Evolutionary conservation across 2,329 filamentous ascomycete species (phyloP), one percentile per base, ranked within the genome.

Genomic region (Huntiella omanensis): DNA sequence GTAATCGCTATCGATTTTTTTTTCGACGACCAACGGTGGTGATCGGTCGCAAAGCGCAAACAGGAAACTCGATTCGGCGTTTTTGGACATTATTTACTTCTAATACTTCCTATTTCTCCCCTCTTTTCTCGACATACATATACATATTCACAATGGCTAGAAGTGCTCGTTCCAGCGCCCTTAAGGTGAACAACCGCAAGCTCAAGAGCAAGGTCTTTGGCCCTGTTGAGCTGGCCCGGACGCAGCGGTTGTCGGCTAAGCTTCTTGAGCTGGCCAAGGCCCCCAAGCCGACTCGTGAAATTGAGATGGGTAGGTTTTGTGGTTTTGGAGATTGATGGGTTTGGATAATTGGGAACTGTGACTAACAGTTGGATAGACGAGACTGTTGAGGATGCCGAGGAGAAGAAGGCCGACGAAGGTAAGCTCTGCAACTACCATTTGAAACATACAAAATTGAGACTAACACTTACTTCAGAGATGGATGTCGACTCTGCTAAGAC

Each of bases 191-290:
- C 68, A 85, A 86, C 65, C 71, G 74, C 54, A 79, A 75, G 55
- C 71, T 94, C 53, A 87, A 87, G 62, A 69, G 74, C 53, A 77
- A 75, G 53, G 80, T 95, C 53, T 95, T 93, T 63, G 83, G 80
- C 1, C 88, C 88, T 12, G 77, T 78, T 47, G 84, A 88, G 60
- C 67, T 71, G 55, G 86, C 82, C 40, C 75, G 88, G 54, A 80
- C 78, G 45, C 80, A 87, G 62, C 79, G 88, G 53, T 74, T 95
- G 33, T 85, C 84, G 35, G 81, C 83, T 51, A 94, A 91, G 64
- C 69, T 95, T 50, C 69, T 87, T 57, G 85, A 87, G 59, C 61
- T 93, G 55, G 82, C 81, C 40, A 70, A 78, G 48, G 77, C 86
- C 58, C 78, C 83, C 50, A 85, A 82, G 60, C 77, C 82, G 50